phyloP scores from a whole-genome alignment of 371 early-diverging fungal species.

The Coemansia sp. region DNA sequence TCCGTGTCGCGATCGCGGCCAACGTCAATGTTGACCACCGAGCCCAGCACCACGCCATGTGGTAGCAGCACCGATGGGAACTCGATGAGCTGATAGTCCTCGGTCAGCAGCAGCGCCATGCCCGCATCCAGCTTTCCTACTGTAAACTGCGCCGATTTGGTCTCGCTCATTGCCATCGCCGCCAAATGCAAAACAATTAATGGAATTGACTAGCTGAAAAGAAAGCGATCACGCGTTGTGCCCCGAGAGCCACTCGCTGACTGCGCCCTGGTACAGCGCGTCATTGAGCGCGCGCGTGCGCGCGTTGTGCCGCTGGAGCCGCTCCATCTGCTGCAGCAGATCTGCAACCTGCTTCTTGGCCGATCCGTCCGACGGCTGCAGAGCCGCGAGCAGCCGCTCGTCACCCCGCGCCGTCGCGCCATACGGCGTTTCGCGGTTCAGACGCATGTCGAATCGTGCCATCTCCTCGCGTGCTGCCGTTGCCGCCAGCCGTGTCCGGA shows the following conservation, averaged over 20 bases:
- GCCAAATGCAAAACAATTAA: not conserved
- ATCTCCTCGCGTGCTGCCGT: slow-evolving; percentile 16
- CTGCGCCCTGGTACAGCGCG: slow-evolving; percentile 52
- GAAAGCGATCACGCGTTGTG: too few relatives aligned
- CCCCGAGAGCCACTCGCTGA: slow-evolving; percentile 43
- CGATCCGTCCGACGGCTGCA: slow-evolving; percentile 19
- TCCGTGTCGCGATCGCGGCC: slow-evolving; percentile 85
- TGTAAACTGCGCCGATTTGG: slow-evolving; percentile 73
- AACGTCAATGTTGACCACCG: slow-evolving; percentile 91
- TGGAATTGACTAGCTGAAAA: not conserved
- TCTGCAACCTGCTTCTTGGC: slow-evolving; percentile 30
- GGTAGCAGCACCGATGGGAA: slow-evolving; percentile 96
- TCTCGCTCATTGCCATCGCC: slow-evolving; percentile 21
- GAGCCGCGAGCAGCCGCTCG: slow-evolving; percentile 11
- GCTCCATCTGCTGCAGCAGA: slow-evolving; percentile 37
- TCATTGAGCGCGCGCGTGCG: slow-evolving; percentile 51
- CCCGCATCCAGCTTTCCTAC: slow-evolving; percentile 93
- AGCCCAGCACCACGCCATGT: slow-evolving; percentile 87
- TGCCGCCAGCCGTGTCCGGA: slow-evolving; percentile 15
- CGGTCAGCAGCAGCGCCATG: slow-evolving; percentile 78
- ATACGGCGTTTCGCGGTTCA: slow-evolving; percentile 12
- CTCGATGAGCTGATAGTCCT: slow-evolving; percentile 96
- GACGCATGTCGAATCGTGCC: slow-evolving; percentile 21
- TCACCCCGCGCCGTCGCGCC: slow-evolving; percentile 26
- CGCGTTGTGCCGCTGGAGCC: slow-evolving; percentile 42